Conservation (phyloP, 1,284 basidiomycete genomes). For the Sutorius eximius region DNA sequence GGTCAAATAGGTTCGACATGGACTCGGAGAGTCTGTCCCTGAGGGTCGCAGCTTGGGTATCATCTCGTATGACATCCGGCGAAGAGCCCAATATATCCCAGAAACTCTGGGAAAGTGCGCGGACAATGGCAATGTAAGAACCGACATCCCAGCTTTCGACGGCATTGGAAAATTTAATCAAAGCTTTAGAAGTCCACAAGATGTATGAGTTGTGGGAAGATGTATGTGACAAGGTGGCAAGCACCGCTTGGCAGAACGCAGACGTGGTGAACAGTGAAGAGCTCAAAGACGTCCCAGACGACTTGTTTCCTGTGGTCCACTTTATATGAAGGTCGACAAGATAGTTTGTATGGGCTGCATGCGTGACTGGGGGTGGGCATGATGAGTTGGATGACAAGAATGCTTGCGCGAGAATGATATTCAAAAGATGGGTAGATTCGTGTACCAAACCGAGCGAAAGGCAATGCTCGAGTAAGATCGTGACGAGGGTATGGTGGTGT, state of each 20-base stretch:
- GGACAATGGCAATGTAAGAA: slow-evolving; percentile 22
- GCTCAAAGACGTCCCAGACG: not conserved
- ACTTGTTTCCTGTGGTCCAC: slow-evolving; percentile 27
- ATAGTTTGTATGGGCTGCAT: slow-evolving; percentile 45
- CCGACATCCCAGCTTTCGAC: slow-evolving; percentile 23
- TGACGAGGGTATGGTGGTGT: slow-evolving; percentile 47
- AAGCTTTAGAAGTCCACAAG: slow-evolving; percentile 42
- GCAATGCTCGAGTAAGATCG: slow-evolving; percentile 48
- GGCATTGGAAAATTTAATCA: slow-evolving; percentile 35
- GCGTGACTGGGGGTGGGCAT: slow-evolving; percentile 33
- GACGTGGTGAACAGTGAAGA: slow-evolving; percentile 30
- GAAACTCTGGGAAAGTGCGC: slow-evolving; percentile 18
- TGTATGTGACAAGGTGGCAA: slow-evolving; percentile 17
- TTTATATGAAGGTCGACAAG: slow-evolving; percentile 38
- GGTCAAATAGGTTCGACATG: slow-evolving; percentile 27
- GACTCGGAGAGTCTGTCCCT: slow-evolving; percentile 25
- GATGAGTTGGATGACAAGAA: slow-evolving; percentile 24
- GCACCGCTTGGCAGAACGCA: slow-evolving; percentile 23
- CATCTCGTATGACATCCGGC: slow-evolving; percentile 1
- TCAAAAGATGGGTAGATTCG: slow-evolving; percentile 47
- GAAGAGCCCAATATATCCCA: slow-evolving; percentile 3
- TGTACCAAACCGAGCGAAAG: slow-evolving; percentile 40
- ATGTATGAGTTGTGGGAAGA: slow-evolving; percentile 4
- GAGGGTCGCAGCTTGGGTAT: slow-evolving; percentile 7
- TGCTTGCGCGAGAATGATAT: slow-evolving; percentile 38